A percentile compares a stretch with the other conserved stretches of the same genome.
phyloP scores from a whole-genome alignment of 2,329 filamentous ascomycete species.

The Purpureocillium takamizusanense region DNA sequence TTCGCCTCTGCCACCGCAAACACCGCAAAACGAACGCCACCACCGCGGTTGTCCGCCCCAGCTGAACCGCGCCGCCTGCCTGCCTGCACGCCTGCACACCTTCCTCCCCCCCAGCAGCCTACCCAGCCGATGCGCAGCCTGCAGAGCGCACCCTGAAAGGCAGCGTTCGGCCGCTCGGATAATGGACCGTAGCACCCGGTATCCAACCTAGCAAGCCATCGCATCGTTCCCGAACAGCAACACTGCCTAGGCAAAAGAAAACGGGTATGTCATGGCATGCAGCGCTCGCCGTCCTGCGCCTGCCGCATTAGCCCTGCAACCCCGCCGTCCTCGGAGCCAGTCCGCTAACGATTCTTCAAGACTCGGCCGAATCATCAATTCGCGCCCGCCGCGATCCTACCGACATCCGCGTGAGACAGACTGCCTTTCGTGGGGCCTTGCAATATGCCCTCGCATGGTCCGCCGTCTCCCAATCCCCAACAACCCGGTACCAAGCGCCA shows the following conservation, averaged over 20 bases:
- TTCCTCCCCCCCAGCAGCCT: too few relatives aligned
- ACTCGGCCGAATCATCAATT: background rate
- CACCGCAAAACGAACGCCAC: too few relatives aligned
- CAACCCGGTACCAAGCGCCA: slow-evolving; percentile 47
- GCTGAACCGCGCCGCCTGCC: too few relatives aligned
- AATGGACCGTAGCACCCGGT: background rate
- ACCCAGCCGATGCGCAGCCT: background rate
- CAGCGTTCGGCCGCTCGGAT: background rate
- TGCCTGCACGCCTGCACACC: too few relatives aligned
- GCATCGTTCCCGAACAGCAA: background rate
- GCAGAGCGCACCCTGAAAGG: background rate
- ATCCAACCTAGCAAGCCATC: background rate
- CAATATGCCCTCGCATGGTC: slow-evolving; percentile 35
- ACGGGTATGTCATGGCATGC: background rate
- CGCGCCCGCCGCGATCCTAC: background rate
- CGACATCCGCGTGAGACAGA: background rate
- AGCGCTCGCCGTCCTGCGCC: background rate
- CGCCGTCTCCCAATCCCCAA: slow-evolving; percentile 40
- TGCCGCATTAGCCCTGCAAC: background rate
- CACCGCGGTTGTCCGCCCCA: too few relatives aligned
- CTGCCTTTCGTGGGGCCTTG: slow-evolving; percentile 2
- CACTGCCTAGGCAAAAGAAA: background rate
- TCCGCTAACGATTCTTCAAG: background rate
- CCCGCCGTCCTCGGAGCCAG: background rate
- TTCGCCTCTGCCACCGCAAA: too few relatives aligned